phyloP scores from a whole-genome alignment of 441 rosid species.

The Manihot esculenta region DNA sequence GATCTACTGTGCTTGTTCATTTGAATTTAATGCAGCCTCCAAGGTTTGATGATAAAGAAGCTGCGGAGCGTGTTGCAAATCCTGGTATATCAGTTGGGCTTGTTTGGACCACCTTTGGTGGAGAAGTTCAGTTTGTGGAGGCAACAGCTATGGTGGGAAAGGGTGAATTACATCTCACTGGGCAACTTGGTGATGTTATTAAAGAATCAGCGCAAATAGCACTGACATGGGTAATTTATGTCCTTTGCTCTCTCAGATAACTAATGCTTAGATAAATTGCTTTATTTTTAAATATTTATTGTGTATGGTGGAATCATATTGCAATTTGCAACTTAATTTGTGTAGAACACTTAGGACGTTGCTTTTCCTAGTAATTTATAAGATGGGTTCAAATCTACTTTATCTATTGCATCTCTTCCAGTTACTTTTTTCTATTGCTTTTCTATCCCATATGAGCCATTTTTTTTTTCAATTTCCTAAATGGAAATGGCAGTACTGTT shows the following conservation, averaged over 20 bases:
- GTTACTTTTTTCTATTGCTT: no score
- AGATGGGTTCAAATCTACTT: background rate
- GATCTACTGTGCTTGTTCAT: constrained; percentile 18
- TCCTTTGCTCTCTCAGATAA: constrained; percentile 3
- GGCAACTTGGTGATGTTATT: constrained; percentile 98
- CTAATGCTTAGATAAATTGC: constrained; percentile 6
- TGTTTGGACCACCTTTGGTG: constrained; percentile 97
- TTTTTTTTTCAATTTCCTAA: background rate
- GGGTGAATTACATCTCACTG: constrained; percentile 95
- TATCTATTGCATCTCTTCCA: background rate
- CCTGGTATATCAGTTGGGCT: constrained; percentile 97
- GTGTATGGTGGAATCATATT: background rate
- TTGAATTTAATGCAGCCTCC: constrained; percentile 78
- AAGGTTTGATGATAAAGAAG: constrained; percentile 83
- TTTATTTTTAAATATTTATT: background rate
- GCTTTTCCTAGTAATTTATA: background rate
- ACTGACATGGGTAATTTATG: constrained; percentile 83
- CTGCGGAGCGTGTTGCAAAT: constrained; percentile 85
- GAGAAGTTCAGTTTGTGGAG: constrained; percentile 98
- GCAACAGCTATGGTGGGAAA: constrained; percentile 88
- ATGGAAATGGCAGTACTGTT: background rate
- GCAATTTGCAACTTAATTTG: background rate
- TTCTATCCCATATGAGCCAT: no score
- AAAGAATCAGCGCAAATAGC: constrained; percentile 99
- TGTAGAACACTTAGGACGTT: background rate